phyloP scores from a whole-genome alignment of 352 stramenopile species.

The Saprolegnia diclina region DNA sequence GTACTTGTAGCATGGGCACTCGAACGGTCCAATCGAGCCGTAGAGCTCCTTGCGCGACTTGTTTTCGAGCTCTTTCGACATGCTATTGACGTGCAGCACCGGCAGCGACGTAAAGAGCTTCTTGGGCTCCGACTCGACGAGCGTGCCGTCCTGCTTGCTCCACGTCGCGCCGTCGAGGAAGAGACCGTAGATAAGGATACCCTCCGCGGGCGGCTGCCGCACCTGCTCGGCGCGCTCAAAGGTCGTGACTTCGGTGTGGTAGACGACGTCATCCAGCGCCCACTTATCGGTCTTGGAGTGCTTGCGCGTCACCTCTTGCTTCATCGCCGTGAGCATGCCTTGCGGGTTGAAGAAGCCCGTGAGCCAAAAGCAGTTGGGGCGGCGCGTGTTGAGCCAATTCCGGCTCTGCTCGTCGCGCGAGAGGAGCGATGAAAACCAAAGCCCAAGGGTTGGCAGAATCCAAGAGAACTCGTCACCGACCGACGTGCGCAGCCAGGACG shows the following conservation, averaged over 20 bases:
- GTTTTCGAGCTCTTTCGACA: constrained; percentile 90
- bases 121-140: constrained; percentile 96
- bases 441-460: constrained; percentile 92
- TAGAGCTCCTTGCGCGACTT: constrained; percentile 93
- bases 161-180: constrained; percentile 96
- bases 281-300: constrained; percentile 96
- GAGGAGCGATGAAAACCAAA: constrained; percentile 97
- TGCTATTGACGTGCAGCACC: constrained; percentile 94
- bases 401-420: constrained; percentile 94
- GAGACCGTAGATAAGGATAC: constrained; percentile 97
- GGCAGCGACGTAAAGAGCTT: constrained; percentile 94
- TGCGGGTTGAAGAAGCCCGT: constrained; percentile 98
- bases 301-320: constrained; percentile 97
- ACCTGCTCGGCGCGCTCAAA: constrained; percentile 92
- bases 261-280: constrained; percentile 97
- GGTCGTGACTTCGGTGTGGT: constrained; percentile 94
- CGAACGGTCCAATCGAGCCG: constrained; percentile 86
- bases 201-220: constrained; percentile 82
- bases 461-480: constrained; percentile 97
- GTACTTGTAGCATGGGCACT: constrained; percentile 98
- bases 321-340: constrained; percentile 98
- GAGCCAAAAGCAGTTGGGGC: constrained; percentile 95
- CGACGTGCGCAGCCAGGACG: constrained; percentile 93
- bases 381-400: constrained; percentile 92
- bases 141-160: constrained; percentile 88